Conservation (phyloP, 176 grass and related monocot species). For the Rhipidocladum racemiflorum region DNA sequence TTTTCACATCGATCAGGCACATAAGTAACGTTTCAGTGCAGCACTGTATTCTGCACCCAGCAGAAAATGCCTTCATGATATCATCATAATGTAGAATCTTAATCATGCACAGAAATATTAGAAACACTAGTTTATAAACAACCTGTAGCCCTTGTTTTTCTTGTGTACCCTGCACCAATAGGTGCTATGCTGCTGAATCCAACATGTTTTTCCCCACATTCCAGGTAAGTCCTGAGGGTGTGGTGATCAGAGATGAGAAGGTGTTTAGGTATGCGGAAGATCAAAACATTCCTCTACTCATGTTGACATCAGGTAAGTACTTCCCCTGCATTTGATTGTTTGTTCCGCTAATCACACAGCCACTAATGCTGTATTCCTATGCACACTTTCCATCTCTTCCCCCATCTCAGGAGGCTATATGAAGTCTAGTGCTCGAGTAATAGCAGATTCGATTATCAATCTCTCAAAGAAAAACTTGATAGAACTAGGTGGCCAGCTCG, state of each 20-base stretch:
- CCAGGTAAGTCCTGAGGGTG: conserved; percentile 72
- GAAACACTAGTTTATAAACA: neutral
- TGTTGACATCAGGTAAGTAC: conserved; percentile 87
- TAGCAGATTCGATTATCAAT: conserved; percentile 83
- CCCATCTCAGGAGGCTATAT: conserved; percentile 77
- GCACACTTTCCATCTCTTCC: neutral
- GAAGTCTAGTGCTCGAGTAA: conserved; percentile 85
- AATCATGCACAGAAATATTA: neutral
- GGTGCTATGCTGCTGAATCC: neutral
- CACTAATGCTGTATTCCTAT: neutral
- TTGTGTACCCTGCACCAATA: neutral
- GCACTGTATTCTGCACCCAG: neutral
- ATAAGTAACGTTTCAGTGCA: neutral
- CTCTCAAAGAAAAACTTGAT: conserved; percentile 77
- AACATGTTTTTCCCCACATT: conserved; percentile 6
- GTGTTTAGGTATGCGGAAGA: conserved; percentile 85
- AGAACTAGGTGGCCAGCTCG: conserved; percentile 34
- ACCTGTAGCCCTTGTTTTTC: neutral
- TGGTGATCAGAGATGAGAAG: conserved; percentile 85
- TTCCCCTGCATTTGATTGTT: neutral
- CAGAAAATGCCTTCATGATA: neutral
- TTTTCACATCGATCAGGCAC: neutral
- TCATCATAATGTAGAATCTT: neutral
- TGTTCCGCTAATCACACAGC: neutral
- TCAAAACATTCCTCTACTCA: conserved; percentile 79